Evolutionary conservation across 768 basidiomycete species (phyloP).

Genomic region (Megacollybia marginata): DNA sequence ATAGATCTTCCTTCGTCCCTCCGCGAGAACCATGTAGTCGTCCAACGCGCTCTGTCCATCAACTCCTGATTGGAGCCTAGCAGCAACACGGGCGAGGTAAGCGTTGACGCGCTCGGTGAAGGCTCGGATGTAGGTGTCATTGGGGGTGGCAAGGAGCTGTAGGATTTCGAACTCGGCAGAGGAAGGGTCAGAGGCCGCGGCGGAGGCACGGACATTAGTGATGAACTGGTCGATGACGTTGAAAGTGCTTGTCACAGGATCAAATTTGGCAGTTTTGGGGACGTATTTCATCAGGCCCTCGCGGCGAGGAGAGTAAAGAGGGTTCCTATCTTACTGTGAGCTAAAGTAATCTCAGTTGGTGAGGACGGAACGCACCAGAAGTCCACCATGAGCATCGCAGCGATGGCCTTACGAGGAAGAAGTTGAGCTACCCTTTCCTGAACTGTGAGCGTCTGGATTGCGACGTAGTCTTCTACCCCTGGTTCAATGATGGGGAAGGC

Average conservation of each 20-base stretch:
- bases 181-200: not conserved
- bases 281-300: not conserved
- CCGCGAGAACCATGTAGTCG: not conserved
- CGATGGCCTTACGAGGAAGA: no score
- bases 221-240: not conserved
- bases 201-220: not conserved
- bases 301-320: not conserved
- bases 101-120: not conserved
- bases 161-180: not conserved
- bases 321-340: not conserved
- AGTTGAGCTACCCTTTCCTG: no score
- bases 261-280: not conserved
- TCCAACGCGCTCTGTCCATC: no score
- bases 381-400: no score
- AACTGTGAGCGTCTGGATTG: no score
- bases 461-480: no score
- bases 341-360: no score
- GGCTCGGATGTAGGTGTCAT: not conserved
- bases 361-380: no score
- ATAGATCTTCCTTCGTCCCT: not conserved
- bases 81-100: not conserved
- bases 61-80: no score
- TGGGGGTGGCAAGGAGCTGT: not conserved
- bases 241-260: no score
- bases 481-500: no score